These are phyloP conservation scores for Vigna mungo DNA, from an alignment of 306 rosid genomes.

Conservation along the genomic window DNA sequence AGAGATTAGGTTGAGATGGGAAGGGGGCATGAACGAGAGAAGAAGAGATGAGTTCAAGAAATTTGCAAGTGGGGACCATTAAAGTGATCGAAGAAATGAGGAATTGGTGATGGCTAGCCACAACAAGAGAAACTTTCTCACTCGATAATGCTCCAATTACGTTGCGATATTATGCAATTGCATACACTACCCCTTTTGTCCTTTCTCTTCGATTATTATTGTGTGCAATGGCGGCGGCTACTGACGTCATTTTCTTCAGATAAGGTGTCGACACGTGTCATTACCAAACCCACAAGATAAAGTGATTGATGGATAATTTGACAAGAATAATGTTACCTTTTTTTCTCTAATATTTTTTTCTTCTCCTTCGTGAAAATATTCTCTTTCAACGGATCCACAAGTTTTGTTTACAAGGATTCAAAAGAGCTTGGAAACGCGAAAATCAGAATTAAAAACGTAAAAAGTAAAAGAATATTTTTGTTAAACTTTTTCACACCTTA, in stretches of 20 bases:
- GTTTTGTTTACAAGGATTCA: no score
- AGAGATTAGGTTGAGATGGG: slow-evolving; percentile 58
- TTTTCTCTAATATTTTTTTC: neutral
- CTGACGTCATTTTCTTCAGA: slow-evolving; percentile 39
- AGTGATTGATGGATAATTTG: neutral
- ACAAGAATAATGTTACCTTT: neutral
- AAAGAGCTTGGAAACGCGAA: no score
- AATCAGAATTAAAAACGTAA: no score
- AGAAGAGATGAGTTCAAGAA: slow-evolving; percentile 40
- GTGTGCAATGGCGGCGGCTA: slow-evolving; percentile 47
- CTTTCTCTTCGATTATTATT: neutral
- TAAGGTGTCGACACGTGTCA: slow-evolving; percentile 44
- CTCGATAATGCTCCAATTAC: neutral
- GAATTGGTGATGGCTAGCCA: slow-evolving; percentile 16
- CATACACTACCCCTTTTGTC: slow-evolving; percentile 29
- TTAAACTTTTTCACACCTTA: no score
- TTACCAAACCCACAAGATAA: neutral
- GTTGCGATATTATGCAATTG: neutral
- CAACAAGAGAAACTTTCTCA: neutral
- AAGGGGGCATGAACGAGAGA: slow-evolving; percentile 41
- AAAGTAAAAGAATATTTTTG: no score
- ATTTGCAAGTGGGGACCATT: slow-evolving; percentile 52
- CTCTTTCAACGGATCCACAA: no score
- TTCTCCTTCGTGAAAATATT: neutral
- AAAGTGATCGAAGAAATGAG: slow-evolving; percentile 35